Evolutionary conservation across 345 rosid species (phyloP), one percentile per base, ranked within the genome.

Genomic region (Salix brachista): DNA sequence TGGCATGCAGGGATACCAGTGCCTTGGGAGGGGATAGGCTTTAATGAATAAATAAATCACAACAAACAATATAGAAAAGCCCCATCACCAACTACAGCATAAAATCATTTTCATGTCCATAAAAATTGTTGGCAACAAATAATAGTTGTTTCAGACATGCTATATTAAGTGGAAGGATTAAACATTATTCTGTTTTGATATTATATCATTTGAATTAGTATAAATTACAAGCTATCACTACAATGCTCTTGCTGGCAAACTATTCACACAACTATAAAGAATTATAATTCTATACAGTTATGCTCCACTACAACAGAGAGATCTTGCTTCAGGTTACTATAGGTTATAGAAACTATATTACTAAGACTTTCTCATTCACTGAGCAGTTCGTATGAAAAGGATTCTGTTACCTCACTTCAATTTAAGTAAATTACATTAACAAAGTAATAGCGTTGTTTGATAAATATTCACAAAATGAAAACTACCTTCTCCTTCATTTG

Each of bases 401-500:
- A 64, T 28, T n/a, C 18, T 11, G 17, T 17, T 64, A 28, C 18
- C 36, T 46, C 52, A 46, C 52, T 50, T 70, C 39, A 36, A 36
- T 46, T 9, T 13, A 54, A 9, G 26, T 14, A 34, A 30, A 70
- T 16, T 70, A 5, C 17, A 8, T 7, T 61, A 75, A 17, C 14
- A 16, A 19, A 73, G 21, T 46, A 6, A 37, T 28, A 56, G 3
- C 34, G 9, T 21, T 19, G 17, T 13, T 54, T n/a, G 71, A 70
- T 30, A 21, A 36, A 69, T 8, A 48, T 30, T 46, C 2, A 44
- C 30, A 46, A 64, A 66, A 56, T 76, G 65, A 44, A 69, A 67
- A 74, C 61, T 81, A 92, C 96, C 94, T 89, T 91, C 91, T 54
- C 32, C 91, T 82, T 91, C 97, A 83, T 82, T 89, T 75, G 97